Percentiles rank a stretch among this genome's conserved stretches.
Evolutionary conservation across 768 basidiomycete genomes (phyloP).

Genomic region (Suillus plorans): DNA sequence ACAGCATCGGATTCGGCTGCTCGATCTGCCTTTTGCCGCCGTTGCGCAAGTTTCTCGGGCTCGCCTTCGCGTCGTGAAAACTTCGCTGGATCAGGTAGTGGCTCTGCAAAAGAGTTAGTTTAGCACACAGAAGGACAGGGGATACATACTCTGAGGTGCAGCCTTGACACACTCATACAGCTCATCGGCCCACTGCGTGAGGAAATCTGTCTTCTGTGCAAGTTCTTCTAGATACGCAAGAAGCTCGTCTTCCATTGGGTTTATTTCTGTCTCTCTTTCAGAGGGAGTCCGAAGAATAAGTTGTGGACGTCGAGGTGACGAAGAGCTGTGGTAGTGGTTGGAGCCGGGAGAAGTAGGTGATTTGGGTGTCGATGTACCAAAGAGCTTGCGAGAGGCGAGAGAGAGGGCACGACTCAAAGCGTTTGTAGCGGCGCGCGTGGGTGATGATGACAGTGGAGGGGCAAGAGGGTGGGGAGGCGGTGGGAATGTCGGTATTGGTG

Average conservation of each 20-base stretch:
- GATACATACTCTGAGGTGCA: slow-evolving; percentile 72
- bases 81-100: slow-evolving; percentile 76
- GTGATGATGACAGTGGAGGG: slow-evolving; percentile 65
- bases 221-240: slow-evolving; percentile 81
- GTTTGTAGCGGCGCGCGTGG: slow-evolving; percentile 66
- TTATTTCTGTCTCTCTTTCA: slow-evolving; percentile 41
- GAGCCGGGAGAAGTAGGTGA: slow-evolving; percentile 37
- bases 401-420: slow-evolving; percentile 79
- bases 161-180: slow-evolving; percentile 89
- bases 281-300: slow-evolving; percentile 42
- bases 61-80: slow-evolving; percentile 73
- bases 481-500: slow-evolving; percentile 46
- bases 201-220: slow-evolving; percentile 93
- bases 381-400: slow-evolving; percentile 79
- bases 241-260: slow-evolving; percentile 82
- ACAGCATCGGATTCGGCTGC: slow-evolving; percentile 71
- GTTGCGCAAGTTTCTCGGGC: slow-evolving; percentile 63
- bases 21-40: slow-evolving; percentile 70
- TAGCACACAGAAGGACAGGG: neutral
- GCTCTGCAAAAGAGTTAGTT: slow-evolving; percentile 47
- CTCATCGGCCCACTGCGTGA: slow-evolving; percentile 93
- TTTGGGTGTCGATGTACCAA: slow-evolving; percentile 51
- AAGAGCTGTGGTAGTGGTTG: slow-evolving; percentile 41
- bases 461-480: slow-evolving; percentile 53
- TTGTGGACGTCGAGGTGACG: slow-evolving; percentile 58